phyloP scores from a whole-genome alignment of 768 basidiomycete species.

The Leccinum disarticulatum region DNA sequence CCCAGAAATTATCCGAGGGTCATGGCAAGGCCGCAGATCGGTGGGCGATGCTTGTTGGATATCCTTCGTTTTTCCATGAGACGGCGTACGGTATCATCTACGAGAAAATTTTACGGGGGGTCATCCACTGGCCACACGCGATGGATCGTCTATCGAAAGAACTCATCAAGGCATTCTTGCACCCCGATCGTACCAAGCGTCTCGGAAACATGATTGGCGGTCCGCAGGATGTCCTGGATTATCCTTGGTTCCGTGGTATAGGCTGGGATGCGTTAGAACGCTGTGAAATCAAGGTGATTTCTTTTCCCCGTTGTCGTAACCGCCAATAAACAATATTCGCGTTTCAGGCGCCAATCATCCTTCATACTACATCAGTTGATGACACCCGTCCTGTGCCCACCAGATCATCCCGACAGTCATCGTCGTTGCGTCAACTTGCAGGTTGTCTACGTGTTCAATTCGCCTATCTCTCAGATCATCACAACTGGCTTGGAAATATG shows the following conservation, averaged over 20 bases:
- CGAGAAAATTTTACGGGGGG: slow-evolving; percentile 90
- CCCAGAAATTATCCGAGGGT: slow-evolving; percentile 94
- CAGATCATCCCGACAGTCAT: too few relatives aligned
- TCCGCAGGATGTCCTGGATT: slow-evolving; percentile 84
- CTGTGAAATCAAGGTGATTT: slow-evolving; percentile 77
- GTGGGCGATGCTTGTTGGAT: slow-evolving; percentile 99
- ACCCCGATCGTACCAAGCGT: slow-evolving; percentile 88
- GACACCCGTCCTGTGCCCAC: slow-evolving; percentile 59
- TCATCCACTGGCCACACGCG: slow-evolving; percentile 86
- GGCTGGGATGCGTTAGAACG: slow-evolving; percentile 89
- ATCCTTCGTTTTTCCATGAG: slow-evolving; percentile 98
- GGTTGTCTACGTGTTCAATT: too few relatives aligned
- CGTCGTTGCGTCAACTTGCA: too few relatives aligned
- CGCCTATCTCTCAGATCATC: too few relatives aligned
- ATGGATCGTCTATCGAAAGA: slow-evolving; percentile 90
- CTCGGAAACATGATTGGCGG: slow-evolving; percentile 93
- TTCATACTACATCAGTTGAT: slow-evolving; percentile 73
- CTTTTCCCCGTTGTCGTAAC: slow-evolving; percentile 2
- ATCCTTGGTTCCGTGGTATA: slow-evolving; percentile 94
- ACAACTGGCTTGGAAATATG: too few relatives aligned
- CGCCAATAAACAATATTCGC: slow-evolving; percentile 7
- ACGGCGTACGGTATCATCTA: slow-evolving; percentile 91
- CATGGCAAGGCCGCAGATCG: slow-evolving; percentile 98
- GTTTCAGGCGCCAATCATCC: slow-evolving; percentile 79
- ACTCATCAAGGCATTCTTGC: slow-evolving; percentile 84